Percentiles rank a stretch among this genome's conserved stretches.
Evolutionary conservation across 1,284 basidiomycete genomes (phyloP).

Genomic region (Moniliella sp.): DNA sequence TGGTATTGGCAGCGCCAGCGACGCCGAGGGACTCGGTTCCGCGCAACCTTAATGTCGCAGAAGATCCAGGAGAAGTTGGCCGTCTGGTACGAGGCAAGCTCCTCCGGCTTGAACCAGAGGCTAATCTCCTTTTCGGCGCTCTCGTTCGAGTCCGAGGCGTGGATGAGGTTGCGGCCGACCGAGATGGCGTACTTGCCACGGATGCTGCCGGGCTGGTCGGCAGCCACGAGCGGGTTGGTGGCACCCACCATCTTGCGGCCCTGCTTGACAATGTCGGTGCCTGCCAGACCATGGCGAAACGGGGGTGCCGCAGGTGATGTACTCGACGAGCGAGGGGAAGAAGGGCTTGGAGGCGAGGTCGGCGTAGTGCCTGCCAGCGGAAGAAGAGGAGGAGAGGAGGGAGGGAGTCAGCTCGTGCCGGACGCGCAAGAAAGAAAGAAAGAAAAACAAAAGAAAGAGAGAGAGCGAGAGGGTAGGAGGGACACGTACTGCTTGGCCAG

Average conservation of each 20-base stretch:
- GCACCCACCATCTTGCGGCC: slow-evolving; percentile 72
- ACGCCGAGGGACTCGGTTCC: no score
- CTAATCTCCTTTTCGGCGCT: slow-evolving; percentile 31
- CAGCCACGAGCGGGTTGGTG: slow-evolving; percentile 80
- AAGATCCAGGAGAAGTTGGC: no score
- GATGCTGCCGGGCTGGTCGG: slow-evolving; percentile 40
- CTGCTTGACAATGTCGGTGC: slow-evolving; percentile 43
- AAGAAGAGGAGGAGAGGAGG: no score
- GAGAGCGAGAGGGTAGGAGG: no score
- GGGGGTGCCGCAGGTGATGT: slow-evolving; percentile 72
- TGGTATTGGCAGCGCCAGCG: no score
- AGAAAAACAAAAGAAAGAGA: no score
- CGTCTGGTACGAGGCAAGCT: slow-evolving; percentile 35
- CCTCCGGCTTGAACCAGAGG: slow-evolving; percentile 34
- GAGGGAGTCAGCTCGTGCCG: neutral
- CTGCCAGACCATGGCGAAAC: slow-evolving; percentile 91
- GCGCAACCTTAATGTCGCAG: slow-evolving; percentile 17
- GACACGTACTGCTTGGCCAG: no score
- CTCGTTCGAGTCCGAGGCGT: slow-evolving; percentile 54
- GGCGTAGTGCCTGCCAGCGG: slow-evolving; percentile 17
- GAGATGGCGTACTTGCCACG: slow-evolving; percentile 24
- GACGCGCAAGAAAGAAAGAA: no score
- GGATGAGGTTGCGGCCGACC: slow-evolving; percentile 35
- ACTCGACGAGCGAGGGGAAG: slow-evolving; percentile 24
- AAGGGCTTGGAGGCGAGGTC: slow-evolving; percentile 24